Conservation (phyloP, 2,329 filamentous ascomycete species). For the Exserohilum turcica region DNA sequence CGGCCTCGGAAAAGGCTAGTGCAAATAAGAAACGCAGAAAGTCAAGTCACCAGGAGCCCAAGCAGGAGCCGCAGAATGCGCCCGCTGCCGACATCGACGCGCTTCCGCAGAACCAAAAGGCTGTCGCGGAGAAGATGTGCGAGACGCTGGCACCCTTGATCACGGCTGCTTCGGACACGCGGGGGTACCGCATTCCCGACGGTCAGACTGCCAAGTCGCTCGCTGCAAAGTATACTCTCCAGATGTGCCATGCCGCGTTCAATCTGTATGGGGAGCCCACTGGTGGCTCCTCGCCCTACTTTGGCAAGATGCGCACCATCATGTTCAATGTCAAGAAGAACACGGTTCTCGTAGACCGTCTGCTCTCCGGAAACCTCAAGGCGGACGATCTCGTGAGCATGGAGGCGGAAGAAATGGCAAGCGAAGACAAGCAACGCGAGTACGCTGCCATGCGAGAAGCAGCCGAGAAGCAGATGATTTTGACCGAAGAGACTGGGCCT, state of each 20-base stretch:
- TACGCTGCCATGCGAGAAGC: slow-evolving; percentile 77
- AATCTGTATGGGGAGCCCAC: slow-evolving; percentile 59
- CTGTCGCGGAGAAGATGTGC: slow-evolving; percentile 70
- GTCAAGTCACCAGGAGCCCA: slow-evolving; percentile 40
- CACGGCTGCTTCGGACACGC: slow-evolving; percentile 68
- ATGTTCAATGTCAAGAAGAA: slow-evolving; percentile 91
- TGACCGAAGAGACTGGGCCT: slow-evolving; percentile 72
- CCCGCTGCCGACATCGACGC: slow-evolving; percentile 27
- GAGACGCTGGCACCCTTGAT: slow-evolving; percentile 72
- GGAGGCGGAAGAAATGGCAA: slow-evolving; percentile 88
- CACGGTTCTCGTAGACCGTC: slow-evolving; percentile 71
- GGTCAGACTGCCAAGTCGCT: slow-evolving; percentile 67
- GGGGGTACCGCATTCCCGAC: slow-evolving; percentile 65
- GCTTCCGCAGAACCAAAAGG: slow-evolving; percentile 69
- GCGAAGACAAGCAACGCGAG: slow-evolving; percentile 81
- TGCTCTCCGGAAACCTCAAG: slow-evolving; percentile 74
- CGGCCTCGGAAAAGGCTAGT: slow-evolving; percentile 38
- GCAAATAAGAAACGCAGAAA: slow-evolving; percentile 46
- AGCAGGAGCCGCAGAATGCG: slow-evolving; percentile 17
- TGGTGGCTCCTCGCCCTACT: slow-evolving; percentile 56
- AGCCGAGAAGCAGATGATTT: slow-evolving; percentile 81
- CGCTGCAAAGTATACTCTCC: slow-evolving; percentile 72
- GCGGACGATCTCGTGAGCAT: slow-evolving; percentile 83
- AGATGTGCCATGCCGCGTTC: slow-evolving; percentile 75
- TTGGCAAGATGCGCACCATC: slow-evolving; percentile 72